Evolutionary conservation across 176 grass and related monocot species (phyloP).

Genomic region (Puccinellia tenuiflora): DNA sequence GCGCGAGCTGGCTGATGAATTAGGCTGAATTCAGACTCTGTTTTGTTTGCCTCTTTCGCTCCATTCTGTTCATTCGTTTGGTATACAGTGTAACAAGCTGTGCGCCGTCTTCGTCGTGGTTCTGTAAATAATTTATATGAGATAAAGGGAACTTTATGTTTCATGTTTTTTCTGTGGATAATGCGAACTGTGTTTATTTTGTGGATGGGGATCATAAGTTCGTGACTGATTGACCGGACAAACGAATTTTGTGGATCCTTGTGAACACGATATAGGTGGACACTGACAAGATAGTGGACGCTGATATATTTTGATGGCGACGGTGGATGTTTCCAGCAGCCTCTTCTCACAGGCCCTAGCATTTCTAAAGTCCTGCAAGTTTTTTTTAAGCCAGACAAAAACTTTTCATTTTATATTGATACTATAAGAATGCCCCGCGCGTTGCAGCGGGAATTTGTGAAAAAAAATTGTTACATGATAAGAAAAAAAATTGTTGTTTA

Average conservation of each 20-base stretch:
- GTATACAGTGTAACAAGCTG: neutral
- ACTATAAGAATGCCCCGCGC: no score
- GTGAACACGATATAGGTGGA: neutral
- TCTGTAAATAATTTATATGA: conserved; percentile 23
- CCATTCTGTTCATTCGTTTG: neutral
- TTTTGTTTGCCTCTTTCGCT: neutral
- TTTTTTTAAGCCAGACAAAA: no score
- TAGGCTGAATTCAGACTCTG: neutral
- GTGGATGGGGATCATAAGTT: neutral
- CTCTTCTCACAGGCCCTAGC: no score
- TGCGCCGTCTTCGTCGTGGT: neutral
- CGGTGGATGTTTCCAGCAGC: neutral
- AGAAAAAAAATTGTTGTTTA: no score
- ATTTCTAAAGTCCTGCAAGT: no score
- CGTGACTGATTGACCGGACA: neutral
- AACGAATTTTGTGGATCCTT: neutral
- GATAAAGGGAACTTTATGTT: neutral
- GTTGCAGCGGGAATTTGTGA: no score
- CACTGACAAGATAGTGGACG: neutral
- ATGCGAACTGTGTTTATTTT: neutral
- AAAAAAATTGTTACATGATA: no score
- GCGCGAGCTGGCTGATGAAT: neutral
- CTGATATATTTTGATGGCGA: neutral
- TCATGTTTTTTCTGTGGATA: neutral
- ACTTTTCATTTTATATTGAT: no score